Evolutionary conservation across 2,329 filamentous ascomycete genomes (phyloP), one percentile per base, ranked within the genome.

Genomic region (Exophiala spinifera): DNA sequence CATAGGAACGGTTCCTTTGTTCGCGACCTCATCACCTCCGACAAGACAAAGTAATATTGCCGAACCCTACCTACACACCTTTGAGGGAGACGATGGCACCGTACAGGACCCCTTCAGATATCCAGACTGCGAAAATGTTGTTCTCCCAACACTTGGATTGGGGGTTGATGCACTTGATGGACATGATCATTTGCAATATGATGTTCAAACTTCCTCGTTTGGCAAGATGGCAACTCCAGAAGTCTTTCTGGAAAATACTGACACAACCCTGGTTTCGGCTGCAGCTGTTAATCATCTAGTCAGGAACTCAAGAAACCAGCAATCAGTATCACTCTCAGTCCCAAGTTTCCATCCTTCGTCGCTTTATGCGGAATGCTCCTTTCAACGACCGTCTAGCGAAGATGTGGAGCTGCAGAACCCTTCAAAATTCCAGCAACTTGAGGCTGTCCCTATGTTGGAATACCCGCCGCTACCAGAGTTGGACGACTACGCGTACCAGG

Each of bases 211-310:
- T 17, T 19, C 20, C 20, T 43, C 25, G 15, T 48, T 47, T 14
- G 53, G 37, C 39, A 31, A 39, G 15, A 36, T 28, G 19, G 21
- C 49, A 19, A 51, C 48, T 10, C 44, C 48, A 46, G 45, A 48
- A 15, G 48, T 49, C 17, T 33, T 51, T 25, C 11, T 40, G 5
- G 48, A 48, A 10, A n/a, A 15, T 5, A 19, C 49, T 4, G 23
- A 23, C 25, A 56, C 49, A 15, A 44, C 53, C 10, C 14, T 34
- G 8, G 39, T 23, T 28, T 43, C 25, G 28, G 40, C 37, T 28
- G 47, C 28, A 17, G 25, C 44, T 17, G 46, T 28, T 11, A 44
- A 14, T 15, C 42, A 20, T 44, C 2, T 28, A 14, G 10, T 4
- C 11, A 13, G 14, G 7, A 15, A 15, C 8, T 44, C 20, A 21